These are phyloP conservation scores for Fraxinus sp. DNA, from an alignment of 305 asterid species.

Conservation along the genomic window DNA sequence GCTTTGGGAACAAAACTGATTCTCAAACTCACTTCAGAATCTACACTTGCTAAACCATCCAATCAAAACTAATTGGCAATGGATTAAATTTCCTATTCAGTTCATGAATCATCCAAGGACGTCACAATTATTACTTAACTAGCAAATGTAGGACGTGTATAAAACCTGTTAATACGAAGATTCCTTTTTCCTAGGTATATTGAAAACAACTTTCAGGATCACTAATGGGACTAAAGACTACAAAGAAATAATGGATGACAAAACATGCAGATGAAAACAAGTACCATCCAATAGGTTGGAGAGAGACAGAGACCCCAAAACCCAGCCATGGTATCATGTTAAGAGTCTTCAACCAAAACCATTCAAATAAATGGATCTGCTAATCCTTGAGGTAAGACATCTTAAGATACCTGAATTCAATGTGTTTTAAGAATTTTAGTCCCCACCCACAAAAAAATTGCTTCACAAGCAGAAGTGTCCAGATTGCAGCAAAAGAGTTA, in stretches of 20 bases:
- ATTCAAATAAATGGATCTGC: neutral
- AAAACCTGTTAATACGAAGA: neutral
- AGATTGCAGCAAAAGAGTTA: neutral
- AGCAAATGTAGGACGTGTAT: neutral
- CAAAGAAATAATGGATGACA: neutral
- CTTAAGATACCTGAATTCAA: neutral
- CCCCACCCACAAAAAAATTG: neutral
- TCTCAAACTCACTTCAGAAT: neutral
- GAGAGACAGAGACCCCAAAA: neutral
- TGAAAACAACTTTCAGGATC: neutral
- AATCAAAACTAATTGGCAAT: conserved; percentile 2
- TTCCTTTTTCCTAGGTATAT: neutral
- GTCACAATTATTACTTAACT: neutral
- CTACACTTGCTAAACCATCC: neutral
- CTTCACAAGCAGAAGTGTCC: neutral
- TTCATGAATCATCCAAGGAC: conserved; percentile 5
- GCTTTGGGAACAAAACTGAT: neutral
- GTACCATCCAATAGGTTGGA: neutral
- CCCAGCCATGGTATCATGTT: neutral
- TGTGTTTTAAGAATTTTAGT: neutral
- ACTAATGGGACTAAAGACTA: neutral
- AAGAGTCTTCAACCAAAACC: neutral
- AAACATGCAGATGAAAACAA: neutral
- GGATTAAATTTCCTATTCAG: neutral
- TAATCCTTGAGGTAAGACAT: neutral